Evolutionary conservation across 2,329 filamentous ascomycete genomes (phyloP).

Genomic region (Cladosporium halotolerans): DNA sequence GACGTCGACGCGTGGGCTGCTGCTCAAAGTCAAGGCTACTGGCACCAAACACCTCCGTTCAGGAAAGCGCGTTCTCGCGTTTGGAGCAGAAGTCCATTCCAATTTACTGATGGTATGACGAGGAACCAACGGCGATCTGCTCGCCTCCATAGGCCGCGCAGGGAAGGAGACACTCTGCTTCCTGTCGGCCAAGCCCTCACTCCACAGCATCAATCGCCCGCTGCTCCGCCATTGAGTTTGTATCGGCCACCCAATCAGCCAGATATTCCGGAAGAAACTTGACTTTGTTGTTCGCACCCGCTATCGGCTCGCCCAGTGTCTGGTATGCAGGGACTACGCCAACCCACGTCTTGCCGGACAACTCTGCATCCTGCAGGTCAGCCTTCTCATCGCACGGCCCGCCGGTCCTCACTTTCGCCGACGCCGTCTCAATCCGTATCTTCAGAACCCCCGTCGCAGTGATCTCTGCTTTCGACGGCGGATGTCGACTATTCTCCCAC

Average conservation of each 20-base stretch:
- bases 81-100: too few relatives aligned
- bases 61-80: not conserved
- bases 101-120: too few relatives aligned
- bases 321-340: constrained; percentile 61
- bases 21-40: not conserved
- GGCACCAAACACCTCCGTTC: not conserved
- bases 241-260: constrained; percentile 44
- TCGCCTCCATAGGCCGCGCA: too few relatives aligned
- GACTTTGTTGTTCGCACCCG: constrained; percentile 52
- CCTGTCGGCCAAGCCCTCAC: not conserved
- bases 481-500: constrained; percentile 63
- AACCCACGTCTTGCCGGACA: constrained; percentile 50
- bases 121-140: too few relatives aligned
- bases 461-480: constrained; percentile 68
- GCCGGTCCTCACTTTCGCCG: constrained; percentile 66
- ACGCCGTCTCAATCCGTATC: constrained; percentile 63
- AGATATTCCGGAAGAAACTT: constrained; percentile 58
- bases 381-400: constrained; percentile 56
- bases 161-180: not conserved
- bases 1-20: constrained; percentile 20
- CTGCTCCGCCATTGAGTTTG: constrained; percentile 37
- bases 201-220: constrained; percentile 29
- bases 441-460: constrained; percentile 66
- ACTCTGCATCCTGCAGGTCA: constrained; percentile 45
- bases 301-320: constrained; percentile 57